These are phyloP conservation scores for Pyrrhoderma noxium DNA, from an alignment of 1,284 basidiomycete genomes.

Conservation along the genomic window DNA sequence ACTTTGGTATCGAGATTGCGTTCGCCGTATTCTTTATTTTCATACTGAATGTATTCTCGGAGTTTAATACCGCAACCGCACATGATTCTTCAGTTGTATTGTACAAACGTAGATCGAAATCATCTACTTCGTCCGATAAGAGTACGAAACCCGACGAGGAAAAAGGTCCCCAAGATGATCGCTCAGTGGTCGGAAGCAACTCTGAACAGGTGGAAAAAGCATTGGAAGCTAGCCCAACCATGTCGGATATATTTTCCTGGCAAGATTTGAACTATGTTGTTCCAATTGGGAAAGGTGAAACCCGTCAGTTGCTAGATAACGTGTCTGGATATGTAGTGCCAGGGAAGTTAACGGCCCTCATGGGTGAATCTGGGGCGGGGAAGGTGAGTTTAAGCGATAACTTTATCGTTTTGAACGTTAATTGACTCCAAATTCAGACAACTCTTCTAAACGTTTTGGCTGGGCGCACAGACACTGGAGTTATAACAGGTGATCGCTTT, in stretches of 20 bases:
- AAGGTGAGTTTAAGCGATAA: constrained; percentile 43
- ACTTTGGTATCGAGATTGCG: constrained; percentile 47
- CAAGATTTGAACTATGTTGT: constrained; percentile 57
- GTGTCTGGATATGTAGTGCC: constrained; percentile 81
- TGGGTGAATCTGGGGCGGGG: constrained; percentile 77
- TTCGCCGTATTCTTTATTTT: constrained; percentile 42
- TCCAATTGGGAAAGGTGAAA: constrained; percentile 45
- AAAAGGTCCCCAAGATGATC: constrained; percentile 19
- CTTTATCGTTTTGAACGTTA: neutral
- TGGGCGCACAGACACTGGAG: constrained; percentile 69
- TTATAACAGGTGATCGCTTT: constrained; percentile 72
- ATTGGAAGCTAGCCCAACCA: constrained; percentile 22
- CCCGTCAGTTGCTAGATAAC: constrained; percentile 61
- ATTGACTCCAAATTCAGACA: constrained; percentile 42
- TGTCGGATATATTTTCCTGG: constrained; percentile 55
- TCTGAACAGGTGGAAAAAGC: constrained; percentile 18
- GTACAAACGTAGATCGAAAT: constrained; percentile 31
- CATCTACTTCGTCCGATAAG: constrained; percentile 12
- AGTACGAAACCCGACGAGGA: constrained; percentile 25
- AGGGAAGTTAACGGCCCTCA: constrained; percentile 70
- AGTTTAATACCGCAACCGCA: constrained; percentile 33
- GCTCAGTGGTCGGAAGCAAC: neutral
- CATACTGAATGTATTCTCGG: constrained; percentile 46
- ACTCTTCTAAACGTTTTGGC: constrained; percentile 82
- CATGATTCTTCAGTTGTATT: constrained; percentile 30